Percentiles rank a stretch among this genome's conserved stretches.
Evolutionary conservation across 2,329 filamentous ascomycete species (phyloP).

Genomic region (Spiromastix sp.): DNA sequence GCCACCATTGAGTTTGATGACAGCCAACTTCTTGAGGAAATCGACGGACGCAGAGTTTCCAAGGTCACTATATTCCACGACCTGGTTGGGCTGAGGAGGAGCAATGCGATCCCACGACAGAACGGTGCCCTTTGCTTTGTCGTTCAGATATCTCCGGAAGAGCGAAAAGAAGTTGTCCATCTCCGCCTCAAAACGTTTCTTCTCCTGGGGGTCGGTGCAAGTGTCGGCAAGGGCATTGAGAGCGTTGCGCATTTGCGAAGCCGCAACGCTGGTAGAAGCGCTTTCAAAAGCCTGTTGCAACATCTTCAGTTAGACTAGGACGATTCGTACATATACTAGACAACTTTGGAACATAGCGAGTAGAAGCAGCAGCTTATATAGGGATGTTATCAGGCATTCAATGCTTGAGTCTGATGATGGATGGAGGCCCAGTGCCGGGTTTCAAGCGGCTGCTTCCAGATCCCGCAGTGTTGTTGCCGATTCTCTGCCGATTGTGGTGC

Average conservation of each 20-base stretch:
- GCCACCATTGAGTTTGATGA: conserved; percentile 98
- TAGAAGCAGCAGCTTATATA: no score
- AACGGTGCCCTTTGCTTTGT: conserved; percentile 95
- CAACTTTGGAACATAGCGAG: no score
- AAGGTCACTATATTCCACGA: conserved; percentile 87
- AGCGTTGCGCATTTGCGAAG: conserved; percentile 97
- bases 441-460: no score
- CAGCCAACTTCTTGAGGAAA: conserved; percentile 94
- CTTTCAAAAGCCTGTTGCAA: conserved; percentile 99
- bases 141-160: conserved; percentile 95
- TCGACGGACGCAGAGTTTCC: conserved; percentile 81
- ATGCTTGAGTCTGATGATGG: background rate
- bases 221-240: conserved; percentile 87
- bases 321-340: no score
- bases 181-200: conserved; percentile 88
- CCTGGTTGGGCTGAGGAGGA: conserved; percentile 84
- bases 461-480: no score
- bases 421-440: background rate
- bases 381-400: no score
- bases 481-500: no score
- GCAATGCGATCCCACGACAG: conserved; percentile 96
- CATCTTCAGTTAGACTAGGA: no score
- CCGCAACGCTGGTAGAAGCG: conserved; percentile 94
- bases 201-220: conserved; percentile 64
- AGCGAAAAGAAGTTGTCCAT: conserved; percentile 99